These are phyloP conservation scores for Cryphonectria parasitica DNA, from an alignment of 2,329 filamentous ascomycete species.

Conservation along the genomic window DNA sequence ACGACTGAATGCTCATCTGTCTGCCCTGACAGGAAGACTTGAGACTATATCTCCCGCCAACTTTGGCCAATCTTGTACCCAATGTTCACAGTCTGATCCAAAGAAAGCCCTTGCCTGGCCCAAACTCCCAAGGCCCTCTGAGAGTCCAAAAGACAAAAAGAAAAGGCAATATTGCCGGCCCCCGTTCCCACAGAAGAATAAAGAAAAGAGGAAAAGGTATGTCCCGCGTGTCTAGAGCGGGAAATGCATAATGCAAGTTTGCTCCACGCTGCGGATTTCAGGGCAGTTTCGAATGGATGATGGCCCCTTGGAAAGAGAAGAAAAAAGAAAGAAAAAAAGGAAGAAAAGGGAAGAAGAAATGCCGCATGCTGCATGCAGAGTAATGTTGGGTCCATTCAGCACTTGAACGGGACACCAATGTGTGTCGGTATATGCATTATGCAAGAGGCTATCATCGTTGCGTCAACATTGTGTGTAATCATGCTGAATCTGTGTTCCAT, in stretches of 20 bases:
- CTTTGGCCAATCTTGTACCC: neutral
- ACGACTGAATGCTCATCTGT: neutral
- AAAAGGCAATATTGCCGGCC: no score
- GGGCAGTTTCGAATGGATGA: neutral
- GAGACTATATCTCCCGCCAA: neutral
- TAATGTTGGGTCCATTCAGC: conserved; percentile 23
- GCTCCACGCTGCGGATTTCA: neutral
- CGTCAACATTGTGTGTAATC: neutral
- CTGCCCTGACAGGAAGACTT: neutral
- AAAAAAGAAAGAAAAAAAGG: no score
- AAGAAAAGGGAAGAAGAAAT: neutral
- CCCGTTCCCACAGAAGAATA: neutral
- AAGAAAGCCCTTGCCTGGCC: neutral
- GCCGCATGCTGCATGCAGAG: neutral
- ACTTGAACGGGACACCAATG: conserved; percentile 23
- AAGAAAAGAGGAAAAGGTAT: conserved; percentile 17
- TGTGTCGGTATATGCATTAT: conserved; percentile 11
- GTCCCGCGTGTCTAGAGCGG: conserved; percentile 13
- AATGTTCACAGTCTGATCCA: neutral
- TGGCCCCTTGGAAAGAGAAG: neutral
- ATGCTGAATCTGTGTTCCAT: neutral
- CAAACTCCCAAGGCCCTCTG: neutral
- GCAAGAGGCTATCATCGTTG: neutral
- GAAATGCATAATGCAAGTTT: neutral
- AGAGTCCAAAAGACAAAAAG: neutral